Percentiles rank a stretch among this genome's conserved stretches.
Conservation (phyloP, 1,139 yeast species). For the Geotrichum histeridarum region DNA sequence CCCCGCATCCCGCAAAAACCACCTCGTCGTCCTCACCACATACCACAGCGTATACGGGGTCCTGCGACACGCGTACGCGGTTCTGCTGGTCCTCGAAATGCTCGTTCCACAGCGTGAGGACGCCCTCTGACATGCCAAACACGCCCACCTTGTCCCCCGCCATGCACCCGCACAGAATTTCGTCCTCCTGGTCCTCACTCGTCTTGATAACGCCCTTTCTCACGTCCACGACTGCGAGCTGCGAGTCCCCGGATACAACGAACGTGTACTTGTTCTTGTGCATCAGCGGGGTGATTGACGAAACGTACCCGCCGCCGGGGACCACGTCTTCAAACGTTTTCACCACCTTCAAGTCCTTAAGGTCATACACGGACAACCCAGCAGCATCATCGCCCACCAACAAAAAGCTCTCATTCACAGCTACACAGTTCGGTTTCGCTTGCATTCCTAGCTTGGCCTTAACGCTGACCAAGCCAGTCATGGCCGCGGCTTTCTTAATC, state of each 20-base stretch:
- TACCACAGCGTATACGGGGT: constrained; percentile 71
- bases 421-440: constrained; percentile 59
- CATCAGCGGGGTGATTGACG: constrained; percentile 52
- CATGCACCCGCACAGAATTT: constrained; percentile 62
- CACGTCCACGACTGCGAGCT: constrained; percentile 72
- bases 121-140: constrained; percentile 87
- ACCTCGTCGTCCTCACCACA: constrained; percentile 70
- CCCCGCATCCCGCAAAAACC: constrained; percentile 81
- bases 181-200: constrained; percentile 91
- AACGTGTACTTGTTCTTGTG: constrained; percentile 75
- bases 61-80: constrained; percentile 67
- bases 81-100: constrained; percentile 68
- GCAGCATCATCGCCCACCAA: constrained; percentile 81
- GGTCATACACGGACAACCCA: constrained; percentile 56
- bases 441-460: constrained; percentile 42
- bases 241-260: constrained; percentile 77
- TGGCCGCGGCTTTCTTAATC: constrained; percentile 66
- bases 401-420: constrained; percentile 59
- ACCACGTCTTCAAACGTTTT: constrained; percentile 50
- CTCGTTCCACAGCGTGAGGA: constrained; percentile 84
- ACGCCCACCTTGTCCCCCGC: constrained; percentile 61
- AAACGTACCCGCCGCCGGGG: constrained; percentile 50
- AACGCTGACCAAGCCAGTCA: constrained; percentile 68
- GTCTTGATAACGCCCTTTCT: constrained; percentile 57
- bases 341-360: constrained; percentile 42